Base-by-base conservation (phyloP, 2,329 filamentous ascomycete genomes). In the Calonectria honghensis region DNA sequence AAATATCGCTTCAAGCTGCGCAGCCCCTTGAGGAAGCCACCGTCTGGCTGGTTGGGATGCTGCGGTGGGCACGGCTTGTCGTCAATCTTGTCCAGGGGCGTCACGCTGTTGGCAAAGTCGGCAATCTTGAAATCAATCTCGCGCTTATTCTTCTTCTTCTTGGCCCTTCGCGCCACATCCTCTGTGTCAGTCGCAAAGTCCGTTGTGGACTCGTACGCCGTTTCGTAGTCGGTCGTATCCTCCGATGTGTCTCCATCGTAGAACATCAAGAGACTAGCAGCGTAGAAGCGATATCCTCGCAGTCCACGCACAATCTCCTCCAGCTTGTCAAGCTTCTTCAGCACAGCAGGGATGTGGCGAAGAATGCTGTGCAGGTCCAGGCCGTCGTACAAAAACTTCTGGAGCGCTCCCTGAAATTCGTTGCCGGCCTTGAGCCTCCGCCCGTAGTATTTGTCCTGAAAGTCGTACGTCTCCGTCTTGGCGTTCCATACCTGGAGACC, bases 381-480 rank as follows among this genome's bases (percentile, higher is more conserved):
- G 0, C 96, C 97, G 79, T 98, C 95, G 84, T 96, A 98, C 75
- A 99, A 91, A 83, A 98, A 99, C 35, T 94, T 92, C 68, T 93
- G 96, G 6, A 99, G 88, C 0, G 96, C 96, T 73, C 94, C 92
- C 82, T 98, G 95, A 81, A 99, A 98, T 82, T 98, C 95, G 4
- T 90, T 89, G 2, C 97, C 97, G 3, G 94, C 95, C 84, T 96
- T 96, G 41, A 99, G 88, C 79, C 95, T 92, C 69, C 97, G 94
- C 2, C 97, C 97, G 83, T 95, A 98, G 85, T 99, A 99, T 85
- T 99, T 99, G 89, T 99, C 97, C 83, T 98, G 94, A 82, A 98
- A 99, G n/a, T 96, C 89, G 82, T 98, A 98, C 61, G 91, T 93
- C 81, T 97, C 92, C 45, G 92, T 93, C 77, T 93, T 93, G 29